Percentiles rank a stretch among this genome's conserved stretches.
phyloP scores from a whole-genome alignment of 768 basidiomycete genomes.

The Russula ochroleuca region DNA sequence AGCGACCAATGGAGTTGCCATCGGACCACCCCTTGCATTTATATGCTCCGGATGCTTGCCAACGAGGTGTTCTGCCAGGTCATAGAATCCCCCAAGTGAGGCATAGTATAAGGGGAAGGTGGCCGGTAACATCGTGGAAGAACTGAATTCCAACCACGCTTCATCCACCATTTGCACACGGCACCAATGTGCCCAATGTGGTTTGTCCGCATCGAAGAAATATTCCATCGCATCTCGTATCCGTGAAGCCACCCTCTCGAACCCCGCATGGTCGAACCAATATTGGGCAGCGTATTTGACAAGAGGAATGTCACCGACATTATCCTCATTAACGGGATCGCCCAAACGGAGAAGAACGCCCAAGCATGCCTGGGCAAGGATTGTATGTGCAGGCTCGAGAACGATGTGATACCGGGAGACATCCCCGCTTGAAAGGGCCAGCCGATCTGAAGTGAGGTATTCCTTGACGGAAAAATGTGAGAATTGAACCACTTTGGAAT shows the following conservation, averaged over 20 bases:
- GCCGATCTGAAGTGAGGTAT: not conserved
- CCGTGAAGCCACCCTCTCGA: not conserved
- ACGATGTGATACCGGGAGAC: not conserved
- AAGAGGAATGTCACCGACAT: not conserved
- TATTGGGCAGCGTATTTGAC: not conserved
- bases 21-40: not conserved
- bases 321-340: not conserved
- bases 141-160: not conserved
- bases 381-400: not conserved
- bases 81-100: conserved; percentile 4
- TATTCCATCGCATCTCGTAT: not conserved
- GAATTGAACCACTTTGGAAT: too few species aligned
- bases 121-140: too few species aligned
- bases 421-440: not conserved
- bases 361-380: conserved; percentile 5
- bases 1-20: not conserved
- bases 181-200: conserved; percentile 3
- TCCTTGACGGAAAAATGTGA: not conserved
- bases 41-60: not conserved
- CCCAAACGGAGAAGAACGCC: not conserved
- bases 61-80: not conserved
- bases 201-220: not conserved
- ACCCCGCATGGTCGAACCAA: not conserved
- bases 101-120: not conserved
- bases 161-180: not conserved